Conservation (phyloP, 441 rosid genomes). For the Omphalea diandra region DNA sequence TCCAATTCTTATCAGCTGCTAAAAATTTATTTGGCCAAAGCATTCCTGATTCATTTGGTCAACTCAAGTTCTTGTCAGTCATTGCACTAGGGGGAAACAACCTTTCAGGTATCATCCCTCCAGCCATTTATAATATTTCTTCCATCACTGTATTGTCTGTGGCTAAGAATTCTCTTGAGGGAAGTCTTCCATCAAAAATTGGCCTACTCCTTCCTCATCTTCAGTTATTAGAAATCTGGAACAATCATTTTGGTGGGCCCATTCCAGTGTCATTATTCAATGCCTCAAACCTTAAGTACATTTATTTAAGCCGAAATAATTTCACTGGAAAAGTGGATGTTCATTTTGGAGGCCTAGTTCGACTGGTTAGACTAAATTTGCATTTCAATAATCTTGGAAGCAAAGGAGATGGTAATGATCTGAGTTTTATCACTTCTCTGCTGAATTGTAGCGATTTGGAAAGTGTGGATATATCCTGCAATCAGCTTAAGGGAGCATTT, state of each 20-base stretch:
- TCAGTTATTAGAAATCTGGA: neutral
- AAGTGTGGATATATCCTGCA: neutral
- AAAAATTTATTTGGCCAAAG: no score
- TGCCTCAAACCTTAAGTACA: neutral
- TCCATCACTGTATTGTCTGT: neutral
- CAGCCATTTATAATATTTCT: no score
- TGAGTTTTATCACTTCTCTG: slow-evolving; percentile 19
- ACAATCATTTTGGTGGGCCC: slow-evolving; percentile 2
- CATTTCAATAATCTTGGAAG: neutral
- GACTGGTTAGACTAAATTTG: neutral
- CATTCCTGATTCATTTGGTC: no score
- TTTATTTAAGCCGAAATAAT: neutral
- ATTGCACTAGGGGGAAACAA: no score
- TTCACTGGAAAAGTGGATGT: slow-evolving; percentile 20
- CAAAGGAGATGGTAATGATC: slow-evolving; percentile 1
- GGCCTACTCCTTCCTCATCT: slow-evolving; percentile 10
- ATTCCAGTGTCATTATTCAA: slow-evolving; percentile 25
- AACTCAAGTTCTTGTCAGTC: no score
- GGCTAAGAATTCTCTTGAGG: neutral
- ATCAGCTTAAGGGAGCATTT: slow-evolving; percentile 1
- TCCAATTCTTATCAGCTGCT: no score
- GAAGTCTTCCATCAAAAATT: slow-evolving; percentile 11
- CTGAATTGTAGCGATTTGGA: slow-evolving; percentile 6
- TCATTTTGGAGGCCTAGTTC: slow-evolving; percentile 11
- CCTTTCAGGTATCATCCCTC: no score